These are phyloP conservation scores for Rhizoclosmatium sp. DNA, from an alignment of 192 early-diverging fungal genomes.

Conservation along the genomic window DNA sequence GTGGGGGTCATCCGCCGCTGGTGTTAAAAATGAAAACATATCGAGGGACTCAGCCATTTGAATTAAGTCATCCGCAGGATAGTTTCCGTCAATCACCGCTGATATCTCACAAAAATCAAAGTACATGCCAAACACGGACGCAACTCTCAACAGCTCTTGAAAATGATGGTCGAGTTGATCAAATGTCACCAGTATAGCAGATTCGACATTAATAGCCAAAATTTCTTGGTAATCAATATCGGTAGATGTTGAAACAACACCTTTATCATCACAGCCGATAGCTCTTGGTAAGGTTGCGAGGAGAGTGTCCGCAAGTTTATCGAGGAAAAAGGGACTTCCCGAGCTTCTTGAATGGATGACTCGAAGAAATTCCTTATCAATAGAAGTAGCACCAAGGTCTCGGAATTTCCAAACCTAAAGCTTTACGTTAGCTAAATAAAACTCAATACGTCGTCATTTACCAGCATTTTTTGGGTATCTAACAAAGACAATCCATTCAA, in stretches of 20 bases:
- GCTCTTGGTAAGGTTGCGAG: slow-evolving; percentile 32
- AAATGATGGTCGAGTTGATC: slow-evolving; percentile 40
- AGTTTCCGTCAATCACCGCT: slow-evolving; percentile 36
- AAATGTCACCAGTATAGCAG: slow-evolving; percentile 39
- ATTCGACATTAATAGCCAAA: slow-evolving; percentile 39
- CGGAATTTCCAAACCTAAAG: slow-evolving; percentile 42
- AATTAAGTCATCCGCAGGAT: slow-evolving; percentile 31
- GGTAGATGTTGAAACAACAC: slow-evolving; percentile 22
- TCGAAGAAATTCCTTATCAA: slow-evolving; percentile 22
- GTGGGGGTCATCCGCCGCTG: background rate
- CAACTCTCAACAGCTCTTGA: slow-evolving; percentile 42
- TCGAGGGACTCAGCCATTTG: slow-evolving; percentile 23
- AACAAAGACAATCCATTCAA: slow-evolving; percentile 37
- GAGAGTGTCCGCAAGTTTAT: slow-evolving; percentile 40
- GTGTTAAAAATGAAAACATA: slow-evolving; percentile 31
- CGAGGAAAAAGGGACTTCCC: slow-evolving; percentile 40
- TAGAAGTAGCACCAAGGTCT: slow-evolving; percentile 24
- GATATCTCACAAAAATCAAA: slow-evolving; percentile 37
- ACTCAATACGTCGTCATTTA: background rate
- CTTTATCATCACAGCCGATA: slow-evolving; percentile 32
- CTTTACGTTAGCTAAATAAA: background rate
- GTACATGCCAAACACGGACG: slow-evolving; percentile 39
- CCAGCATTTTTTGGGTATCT: slow-evolving; percentile 41
- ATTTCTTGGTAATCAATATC: slow-evolving; percentile 43
- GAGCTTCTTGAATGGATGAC: slow-evolving; percentile 36